phyloP scores from a whole-genome alignment of 2,329 filamentous ascomycete genomes.

The Cercospora sojina region DNA sequence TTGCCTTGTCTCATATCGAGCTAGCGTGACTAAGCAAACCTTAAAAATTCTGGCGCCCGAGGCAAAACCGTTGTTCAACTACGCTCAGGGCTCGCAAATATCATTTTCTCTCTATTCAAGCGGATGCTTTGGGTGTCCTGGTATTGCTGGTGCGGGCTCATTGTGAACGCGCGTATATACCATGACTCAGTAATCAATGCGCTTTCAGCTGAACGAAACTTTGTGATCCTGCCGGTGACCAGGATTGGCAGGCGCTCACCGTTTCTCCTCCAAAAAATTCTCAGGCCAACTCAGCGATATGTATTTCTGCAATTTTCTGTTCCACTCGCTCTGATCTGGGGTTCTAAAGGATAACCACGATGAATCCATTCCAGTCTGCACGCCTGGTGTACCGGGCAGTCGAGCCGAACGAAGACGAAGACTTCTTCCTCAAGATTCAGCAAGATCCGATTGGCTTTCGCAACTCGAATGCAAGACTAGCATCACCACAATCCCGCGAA shows the following conservation, averaged over 20 bases:
- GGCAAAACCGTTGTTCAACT: not conserved
- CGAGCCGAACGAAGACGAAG: constrained; percentile 33
- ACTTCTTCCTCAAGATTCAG: constrained; percentile 30
- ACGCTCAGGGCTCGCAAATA: not conserved
- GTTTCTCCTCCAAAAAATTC: not conserved
- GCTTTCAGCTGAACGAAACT: not conserved
- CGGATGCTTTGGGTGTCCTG: not conserved
- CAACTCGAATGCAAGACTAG: constrained; percentile 27
- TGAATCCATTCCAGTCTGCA: constrained; percentile 38
- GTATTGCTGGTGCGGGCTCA: not conserved
- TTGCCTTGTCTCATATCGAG: not conserved
- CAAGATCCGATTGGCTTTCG: constrained; percentile 22
- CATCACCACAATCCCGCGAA: constrained; percentile 36
- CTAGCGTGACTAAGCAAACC: not conserved
- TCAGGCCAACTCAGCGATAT: not conserved
- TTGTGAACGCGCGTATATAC: not conserved
- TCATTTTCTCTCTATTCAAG: not conserved
- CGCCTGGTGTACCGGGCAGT: constrained; percentile 45
- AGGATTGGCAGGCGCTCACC: not conserved
- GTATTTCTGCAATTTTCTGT: not conserved
- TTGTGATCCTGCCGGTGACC: not conserved
- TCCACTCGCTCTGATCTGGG: not conserved
- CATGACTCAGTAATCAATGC: not conserved
- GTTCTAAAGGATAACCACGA: constrained; percentile 2
- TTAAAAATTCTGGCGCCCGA: not conserved